Evolutionary conservation across 1,284 basidiomycete species (phyloP).

Genomic region (Nidula niveotomentosa): DNA sequence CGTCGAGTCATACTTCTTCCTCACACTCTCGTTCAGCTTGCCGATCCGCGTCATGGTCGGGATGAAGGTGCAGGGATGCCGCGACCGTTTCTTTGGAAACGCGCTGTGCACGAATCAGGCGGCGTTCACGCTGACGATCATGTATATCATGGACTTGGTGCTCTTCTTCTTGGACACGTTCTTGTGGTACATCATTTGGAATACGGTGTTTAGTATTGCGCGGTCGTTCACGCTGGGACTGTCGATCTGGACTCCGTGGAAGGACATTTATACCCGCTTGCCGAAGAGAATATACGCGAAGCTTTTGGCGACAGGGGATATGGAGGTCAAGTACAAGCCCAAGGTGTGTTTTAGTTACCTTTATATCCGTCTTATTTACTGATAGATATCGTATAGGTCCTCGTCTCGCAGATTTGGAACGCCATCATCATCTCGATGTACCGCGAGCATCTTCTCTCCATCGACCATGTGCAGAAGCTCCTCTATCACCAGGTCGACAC

Average conservation of each 20-base stretch:
- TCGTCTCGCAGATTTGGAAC: constrained; percentile 98
- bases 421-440: constrained; percentile 99
- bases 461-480: constrained; percentile 93
- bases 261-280: constrained; percentile 89
- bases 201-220: constrained; percentile 90
- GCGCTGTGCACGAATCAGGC: constrained; percentile 87
- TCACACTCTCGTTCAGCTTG: constrained; percentile 90
- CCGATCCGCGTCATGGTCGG: constrained; percentile 90
- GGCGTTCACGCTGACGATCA: constrained; percentile 89
- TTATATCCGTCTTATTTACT: not conserved
- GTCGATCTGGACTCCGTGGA: constrained; percentile 97
- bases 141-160: constrained; percentile 95
- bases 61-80: constrained; percentile 90
- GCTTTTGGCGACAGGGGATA: constrained; percentile 85
- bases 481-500: constrained; percentile 94
- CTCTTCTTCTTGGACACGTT: constrained; percentile 98
- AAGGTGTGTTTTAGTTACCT: constrained; percentile 57
- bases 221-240: constrained; percentile 89
- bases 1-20: constrained; percentile 93
- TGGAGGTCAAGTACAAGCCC: constrained; percentile 97
- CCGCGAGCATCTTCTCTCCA: constrained; percentile 93
- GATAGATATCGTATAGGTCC: constrained; percentile 51
- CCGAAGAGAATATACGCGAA: constrained; percentile 97
- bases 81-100: constrained; percentile 81
- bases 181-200: constrained; percentile 98